Conservation (phyloP, 1,284 basidiomycete species). For the Spongiforma sp. region DNA sequence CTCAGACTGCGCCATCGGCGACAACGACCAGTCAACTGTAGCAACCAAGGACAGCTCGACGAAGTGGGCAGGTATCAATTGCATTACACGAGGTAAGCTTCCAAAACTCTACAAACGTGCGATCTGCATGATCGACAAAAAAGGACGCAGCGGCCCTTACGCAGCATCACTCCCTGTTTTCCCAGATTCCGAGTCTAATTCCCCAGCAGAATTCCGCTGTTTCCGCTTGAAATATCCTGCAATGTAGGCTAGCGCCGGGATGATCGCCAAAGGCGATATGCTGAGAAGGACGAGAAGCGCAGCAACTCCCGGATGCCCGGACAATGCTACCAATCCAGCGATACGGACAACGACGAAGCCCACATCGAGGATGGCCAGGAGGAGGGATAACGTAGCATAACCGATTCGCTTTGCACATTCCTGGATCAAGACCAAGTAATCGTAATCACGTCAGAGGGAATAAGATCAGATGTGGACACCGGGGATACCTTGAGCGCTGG, state of each 20-base stretch:
- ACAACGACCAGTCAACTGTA: too few relatives aligned
- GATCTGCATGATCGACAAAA: too few relatives aligned
- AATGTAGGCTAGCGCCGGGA: constrained; percentile 9
- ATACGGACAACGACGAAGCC: constrained; percentile 12
- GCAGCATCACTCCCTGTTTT: too few relatives aligned
- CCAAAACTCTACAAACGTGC: too few relatives aligned
- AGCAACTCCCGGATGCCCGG: constrained; percentile 6
- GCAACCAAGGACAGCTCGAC: too few relatives aligned
- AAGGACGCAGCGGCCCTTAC: too few relatives aligned
- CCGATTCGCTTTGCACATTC: constrained; percentile 18
- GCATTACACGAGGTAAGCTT: too few relatives aligned
- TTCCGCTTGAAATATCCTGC: constrained; percentile 3
- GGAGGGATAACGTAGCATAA: constrained; percentile 18
- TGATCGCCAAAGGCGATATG: constrained; percentile 7
- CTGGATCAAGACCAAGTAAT: constrained; percentile 12
- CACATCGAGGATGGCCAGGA: constrained; percentile 28
- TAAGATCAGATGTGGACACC: background rate
- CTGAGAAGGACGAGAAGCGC: constrained; percentile 23
- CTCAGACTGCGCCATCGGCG: too few relatives aligned
- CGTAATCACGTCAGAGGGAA: background rate
- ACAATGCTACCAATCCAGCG: constrained; percentile 5
- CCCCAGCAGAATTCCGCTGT: background rate
- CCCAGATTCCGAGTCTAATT: constrained; percentile 10
- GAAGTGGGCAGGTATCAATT: too few relatives aligned
- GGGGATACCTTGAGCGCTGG: constrained; percentile 24